Conservation (phyloP, 148 eudicot species). For the Gaultheria prostrata region DNA sequence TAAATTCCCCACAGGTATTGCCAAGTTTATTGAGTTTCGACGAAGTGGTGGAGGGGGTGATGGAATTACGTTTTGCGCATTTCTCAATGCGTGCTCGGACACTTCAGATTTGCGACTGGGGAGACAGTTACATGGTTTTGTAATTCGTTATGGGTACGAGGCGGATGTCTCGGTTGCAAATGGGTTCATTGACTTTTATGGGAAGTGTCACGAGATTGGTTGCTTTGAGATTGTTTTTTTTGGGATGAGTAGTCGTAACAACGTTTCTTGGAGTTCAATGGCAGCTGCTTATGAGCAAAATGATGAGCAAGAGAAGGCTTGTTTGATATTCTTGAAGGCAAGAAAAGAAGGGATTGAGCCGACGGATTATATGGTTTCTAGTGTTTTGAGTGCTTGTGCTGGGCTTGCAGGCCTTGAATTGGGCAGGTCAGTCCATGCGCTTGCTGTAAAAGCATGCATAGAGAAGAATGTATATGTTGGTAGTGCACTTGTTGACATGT, state of each 20-base stretch:
- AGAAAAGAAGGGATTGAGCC: conserved; percentile 35
- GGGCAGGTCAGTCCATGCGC: conserved; percentile 47
- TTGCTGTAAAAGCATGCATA: conserved; percentile 45
- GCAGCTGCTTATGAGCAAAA: conserved; percentile 53
- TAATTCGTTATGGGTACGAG: conserved; percentile 40
- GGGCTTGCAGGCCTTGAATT: conserved; percentile 45
- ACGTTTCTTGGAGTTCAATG: conserved; percentile 65
- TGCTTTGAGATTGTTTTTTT: conserved; percentile 40
- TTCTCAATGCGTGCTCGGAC: conserved; percentile 57
- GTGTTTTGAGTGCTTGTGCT: conserved; percentile 63
- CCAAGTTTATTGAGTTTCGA: conserved; percentile 36
- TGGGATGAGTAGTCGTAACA: conserved; percentile 30
- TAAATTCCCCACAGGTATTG: not conserved
- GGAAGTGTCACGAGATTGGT: conserved; percentile 38
- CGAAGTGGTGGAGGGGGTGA: conserved; percentile 28
- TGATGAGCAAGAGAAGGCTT: conserved; percentile 52
- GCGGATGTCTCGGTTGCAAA: conserved; percentile 47
- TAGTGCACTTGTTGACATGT: conserved; percentile 68
- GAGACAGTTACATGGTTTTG: conserved; percentile 41
- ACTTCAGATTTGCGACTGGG: conserved; percentile 28
- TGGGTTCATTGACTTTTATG: conserved; percentile 64
- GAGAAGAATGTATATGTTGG: conserved; percentile 44
- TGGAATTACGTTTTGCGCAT: conserved; percentile 46
- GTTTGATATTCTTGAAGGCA: conserved; percentile 31
- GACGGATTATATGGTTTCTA: conserved; percentile 52